Conservation (phyloP, 768 basidiomycete genomes). For the Leccinum incarnatum region DNA sequence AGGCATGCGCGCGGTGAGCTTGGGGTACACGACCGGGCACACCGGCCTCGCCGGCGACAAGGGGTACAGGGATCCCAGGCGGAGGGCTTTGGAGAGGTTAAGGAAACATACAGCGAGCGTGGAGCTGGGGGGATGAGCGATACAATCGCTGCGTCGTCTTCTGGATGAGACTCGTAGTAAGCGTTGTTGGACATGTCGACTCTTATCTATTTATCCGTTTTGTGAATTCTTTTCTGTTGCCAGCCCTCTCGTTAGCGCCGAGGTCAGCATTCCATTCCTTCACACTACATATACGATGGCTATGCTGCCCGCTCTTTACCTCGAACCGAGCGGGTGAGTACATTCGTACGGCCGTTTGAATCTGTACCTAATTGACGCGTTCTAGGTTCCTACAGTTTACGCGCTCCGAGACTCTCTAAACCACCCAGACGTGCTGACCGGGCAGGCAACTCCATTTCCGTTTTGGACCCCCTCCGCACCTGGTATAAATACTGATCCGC, state of each 20-base stretch:
- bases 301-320: neutral
- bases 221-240: neutral
- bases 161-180: neutral
- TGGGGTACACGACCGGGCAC: constrained; percentile 25
- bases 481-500: no score
- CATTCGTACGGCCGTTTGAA: no score
- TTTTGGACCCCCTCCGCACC: no score
- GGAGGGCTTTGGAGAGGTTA: constrained; percentile 22
- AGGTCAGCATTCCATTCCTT: neutral
- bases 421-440: no score
- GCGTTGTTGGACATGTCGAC: constrained; percentile 1
- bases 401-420: no score
- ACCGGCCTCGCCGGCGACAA: neutral
- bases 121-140: constrained; percentile 14
- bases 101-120: constrained; percentile 19
- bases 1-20: constrained; percentile 27
- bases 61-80: constrained; percentile 20
- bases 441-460: no score
- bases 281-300: neutral
- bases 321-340: no score
- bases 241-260: neutral
- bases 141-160: neutral
- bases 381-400: no score
- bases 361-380: no score
- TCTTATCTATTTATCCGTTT: neutral